A percentile compares a stretch with the other conserved stretches of the same genome.
Evolutionary conservation across 2,329 filamentous ascomycete species (phyloP).

Genomic region (Trichoderma hamatum): DNA sequence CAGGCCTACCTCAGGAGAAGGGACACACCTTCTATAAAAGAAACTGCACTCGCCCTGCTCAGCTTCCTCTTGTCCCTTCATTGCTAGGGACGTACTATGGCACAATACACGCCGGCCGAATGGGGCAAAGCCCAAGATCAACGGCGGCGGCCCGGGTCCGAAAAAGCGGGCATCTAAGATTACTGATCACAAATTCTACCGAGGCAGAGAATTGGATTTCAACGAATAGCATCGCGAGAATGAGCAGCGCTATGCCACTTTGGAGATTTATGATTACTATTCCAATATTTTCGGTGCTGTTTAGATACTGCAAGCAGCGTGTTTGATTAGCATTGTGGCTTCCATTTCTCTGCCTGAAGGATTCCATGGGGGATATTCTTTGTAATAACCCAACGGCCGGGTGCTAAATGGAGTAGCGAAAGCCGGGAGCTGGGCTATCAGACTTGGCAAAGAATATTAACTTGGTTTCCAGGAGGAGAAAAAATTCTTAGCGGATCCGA

Average conservation of each 20-base stretch:
- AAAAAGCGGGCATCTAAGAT: slow-evolving; percentile 4
- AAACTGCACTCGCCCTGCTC: background rate
- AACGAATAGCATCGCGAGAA: background rate
- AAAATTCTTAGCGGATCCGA: background rate
- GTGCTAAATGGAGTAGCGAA: slow-evolving; percentile 3
- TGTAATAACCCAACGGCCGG: background rate
- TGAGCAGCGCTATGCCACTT: background rate
- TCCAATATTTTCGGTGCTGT: background rate
- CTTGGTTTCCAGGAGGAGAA: background rate
- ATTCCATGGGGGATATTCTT: background rate
- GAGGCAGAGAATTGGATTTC: background rate
- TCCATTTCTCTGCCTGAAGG: background rate
- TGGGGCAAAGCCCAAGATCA: slow-evolving; percentile 6
- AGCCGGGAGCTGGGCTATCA: background rate
- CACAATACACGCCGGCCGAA: background rate
- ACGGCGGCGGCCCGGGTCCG: slow-evolving; percentile 12
- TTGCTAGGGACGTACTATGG: background rate
- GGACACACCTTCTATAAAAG: background rate
- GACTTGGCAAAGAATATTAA: background rate
- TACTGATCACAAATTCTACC: slow-evolving; percentile 9
- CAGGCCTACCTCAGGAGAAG: background rate
- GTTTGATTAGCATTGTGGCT: background rate
- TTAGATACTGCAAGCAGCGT: background rate
- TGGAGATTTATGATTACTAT: slow-evolving; percentile 14
- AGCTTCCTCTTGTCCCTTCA: background rate